Conservation (phyloP, 306 rosid species). For the Delonix regia region DNA sequence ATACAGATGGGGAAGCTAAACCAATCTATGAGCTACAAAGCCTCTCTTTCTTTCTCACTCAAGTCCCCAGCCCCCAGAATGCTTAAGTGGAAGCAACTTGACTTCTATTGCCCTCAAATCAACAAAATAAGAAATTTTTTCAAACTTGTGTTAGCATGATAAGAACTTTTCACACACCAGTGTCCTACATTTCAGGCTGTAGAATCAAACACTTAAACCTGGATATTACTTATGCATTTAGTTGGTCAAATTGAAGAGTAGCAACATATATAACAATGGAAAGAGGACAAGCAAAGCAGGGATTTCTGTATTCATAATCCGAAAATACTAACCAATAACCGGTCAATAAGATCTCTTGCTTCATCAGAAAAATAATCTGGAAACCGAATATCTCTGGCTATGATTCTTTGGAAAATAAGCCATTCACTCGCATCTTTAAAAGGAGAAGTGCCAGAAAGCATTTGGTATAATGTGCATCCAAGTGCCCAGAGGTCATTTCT, state of each 20-base stretch:
- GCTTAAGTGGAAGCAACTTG: conserved; percentile 4
- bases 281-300: not conserved
- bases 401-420: conserved; percentile 96
- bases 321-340: conserved; percentile 68
- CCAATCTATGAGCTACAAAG: not conserved
- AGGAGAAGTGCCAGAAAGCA: conserved; percentile 98
- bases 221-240: conserved; percentile 1
- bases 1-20: not conserved
- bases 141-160: conserved; percentile 18
- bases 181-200: conserved; percentile 22
- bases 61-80: not conserved
- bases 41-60: not conserved
- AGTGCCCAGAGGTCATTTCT: conserved; percentile 99
- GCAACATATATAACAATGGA: not conserved
- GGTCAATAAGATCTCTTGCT: conserved; percentile 85
- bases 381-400: conserved; percentile 90
- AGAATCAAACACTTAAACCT: conserved; percentile 18
- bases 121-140: not conserved
- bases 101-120: not conserved
- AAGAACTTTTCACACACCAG: conserved; percentile 11
- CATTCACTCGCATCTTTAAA: conserved; percentile 98
- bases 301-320: conserved; percentile 11
- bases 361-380: conserved; percentile 82
- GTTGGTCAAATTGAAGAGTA: not conserved
- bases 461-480: conserved; percentile 97